phyloP scores from a whole-genome alignment of 345 rosid genomes.

The Boechera divaricarpa region DNA sequence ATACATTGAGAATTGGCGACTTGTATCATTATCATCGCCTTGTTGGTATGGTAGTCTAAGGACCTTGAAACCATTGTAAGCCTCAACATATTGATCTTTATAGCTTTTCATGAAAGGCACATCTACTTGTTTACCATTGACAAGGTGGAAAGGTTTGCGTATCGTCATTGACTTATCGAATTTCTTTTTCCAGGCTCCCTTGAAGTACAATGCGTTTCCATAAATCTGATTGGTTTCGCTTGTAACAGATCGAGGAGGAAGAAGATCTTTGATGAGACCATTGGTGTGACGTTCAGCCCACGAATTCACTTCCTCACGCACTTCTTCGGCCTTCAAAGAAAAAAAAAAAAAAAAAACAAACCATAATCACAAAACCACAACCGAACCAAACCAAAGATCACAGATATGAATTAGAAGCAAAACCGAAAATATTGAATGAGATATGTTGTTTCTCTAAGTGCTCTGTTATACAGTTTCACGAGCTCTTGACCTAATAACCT shows the following conservation, averaged over 20 bases:
- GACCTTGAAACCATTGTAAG: no score
- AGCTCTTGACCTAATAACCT: no score
- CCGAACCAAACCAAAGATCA: background rate
- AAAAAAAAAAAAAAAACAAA: background rate
- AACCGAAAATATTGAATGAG: no score
- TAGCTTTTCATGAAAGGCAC: no score
- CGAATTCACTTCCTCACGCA: slow-evolving; percentile 3
- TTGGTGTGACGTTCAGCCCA: slow-evolving; percentile 14
- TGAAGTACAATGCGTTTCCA: slow-evolving; percentile 28
- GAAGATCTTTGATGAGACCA: slow-evolving; percentile 11
- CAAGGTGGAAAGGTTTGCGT: slow-evolving; percentile 8
- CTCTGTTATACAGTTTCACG: no score
- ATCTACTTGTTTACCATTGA: background rate
- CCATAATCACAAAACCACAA: background rate
- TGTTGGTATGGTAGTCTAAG: no score
- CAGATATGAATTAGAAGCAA: background rate
- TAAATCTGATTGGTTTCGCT: background rate
- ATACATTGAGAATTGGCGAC: no score
- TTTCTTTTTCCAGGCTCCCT: background rate
- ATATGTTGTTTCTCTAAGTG: no score
- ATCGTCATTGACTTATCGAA: background rate
- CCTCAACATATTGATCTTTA: no score
- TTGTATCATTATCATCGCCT: no score
- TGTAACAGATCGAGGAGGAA: slow-evolving; percentile 12
- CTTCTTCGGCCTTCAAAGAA: slow-evolving; percentile 10